Evolutionary conservation across 2,329 filamentous ascomycete species (phyloP).

Genomic region (Calonectria montana): DNA sequence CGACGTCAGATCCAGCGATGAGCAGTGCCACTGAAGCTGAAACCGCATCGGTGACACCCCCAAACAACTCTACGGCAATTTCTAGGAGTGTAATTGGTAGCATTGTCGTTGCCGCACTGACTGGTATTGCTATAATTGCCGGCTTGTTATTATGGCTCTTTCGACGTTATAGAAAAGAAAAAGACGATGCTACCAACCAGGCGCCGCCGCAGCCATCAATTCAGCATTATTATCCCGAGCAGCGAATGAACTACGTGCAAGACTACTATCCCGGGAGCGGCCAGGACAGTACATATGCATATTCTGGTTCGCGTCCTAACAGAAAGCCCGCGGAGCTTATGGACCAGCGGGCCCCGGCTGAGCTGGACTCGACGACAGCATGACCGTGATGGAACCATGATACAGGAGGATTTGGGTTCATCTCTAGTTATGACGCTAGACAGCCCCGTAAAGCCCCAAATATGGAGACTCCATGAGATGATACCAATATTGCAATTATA

Average conservation of each 20-base stretch:
- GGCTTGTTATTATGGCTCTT: slow-evolving; percentile 15
- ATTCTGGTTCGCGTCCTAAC: not conserved
- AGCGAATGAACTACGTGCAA: slow-evolving; percentile 5
- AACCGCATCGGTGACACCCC: not conserved
- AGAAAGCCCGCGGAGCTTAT: slow-evolving; percentile 17
- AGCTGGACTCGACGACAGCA: slow-evolving; percentile 6
- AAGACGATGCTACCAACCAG: slow-evolving; percentile 10
- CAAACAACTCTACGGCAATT: not conserved
- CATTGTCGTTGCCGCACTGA: slow-evolving; percentile 15
- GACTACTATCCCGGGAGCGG: not conserved
- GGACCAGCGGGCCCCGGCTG: slow-evolving; percentile 9
- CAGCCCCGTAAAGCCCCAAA: not conserved
- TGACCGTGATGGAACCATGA: not conserved
- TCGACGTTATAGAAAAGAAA: slow-evolving; percentile 3
- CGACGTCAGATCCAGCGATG: not conserved
- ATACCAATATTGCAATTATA: not conserved
- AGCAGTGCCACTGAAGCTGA: not conserved
- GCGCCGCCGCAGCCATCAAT: slow-evolving; percentile 9
- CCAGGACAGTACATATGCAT: not conserved
- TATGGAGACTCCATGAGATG: not conserved
- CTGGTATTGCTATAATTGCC: not conserved
- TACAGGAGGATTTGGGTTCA: no score
- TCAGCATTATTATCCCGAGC: slow-evolving; percentile 10
- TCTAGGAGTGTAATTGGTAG: slow-evolving; percentile 19
- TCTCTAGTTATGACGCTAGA: no score